Percentiles rank a stretch among this genome's conserved stretches.
Evolutionary conservation across 495 filamentous ascomycete genomes (phyloP).

Genomic region (Aspergillus sclerotioniger): DNA sequence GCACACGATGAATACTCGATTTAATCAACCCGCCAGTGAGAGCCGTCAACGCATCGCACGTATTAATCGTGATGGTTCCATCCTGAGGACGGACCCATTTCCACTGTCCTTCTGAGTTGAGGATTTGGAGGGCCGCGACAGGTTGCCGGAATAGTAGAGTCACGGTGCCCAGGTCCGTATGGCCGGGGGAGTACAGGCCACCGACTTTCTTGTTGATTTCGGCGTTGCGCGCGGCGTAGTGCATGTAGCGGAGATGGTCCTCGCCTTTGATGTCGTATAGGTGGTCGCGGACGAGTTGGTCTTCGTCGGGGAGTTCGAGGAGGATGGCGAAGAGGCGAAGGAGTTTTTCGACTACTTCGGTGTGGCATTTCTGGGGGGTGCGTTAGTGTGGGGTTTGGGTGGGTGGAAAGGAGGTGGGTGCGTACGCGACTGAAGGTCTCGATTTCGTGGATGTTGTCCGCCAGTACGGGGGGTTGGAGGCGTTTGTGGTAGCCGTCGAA

Average conservation of each 20-base stretch:
- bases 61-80: conserved; percentile 54
- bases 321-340: conserved; percentile 52
- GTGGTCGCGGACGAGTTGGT: conserved; percentile 47
- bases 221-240: conserved; percentile 42
- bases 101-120: conserved; percentile 34
- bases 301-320: conserved; percentile 49
- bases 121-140: conserved; percentile 49
- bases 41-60: conserved; percentile 46
- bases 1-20: conserved; percentile 52
- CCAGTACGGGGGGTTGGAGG: conserved; percentile 37
- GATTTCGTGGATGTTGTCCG: conserved; percentile 30
- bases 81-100: conserved; percentile 46
- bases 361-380: conserved; percentile 45
- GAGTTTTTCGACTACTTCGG: conserved; percentile 47
- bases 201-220: conserved; percentile 42
- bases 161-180: conserved; percentile 42
- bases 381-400: background rate
- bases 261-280: conserved; percentile 47
- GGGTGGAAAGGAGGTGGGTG: background rate
- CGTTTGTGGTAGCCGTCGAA: conserved; percentile 45
- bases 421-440: conserved; percentile 44
- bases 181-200: conserved; percentile 32
- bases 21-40: conserved; percentile 51
- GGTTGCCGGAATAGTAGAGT: conserved; percentile 48
- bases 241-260: conserved; percentile 53